Evolutionary conservation across 2,329 filamentous ascomycete genomes (phyloP).

Genomic region (Macroventuria anomochaeta): DNA sequence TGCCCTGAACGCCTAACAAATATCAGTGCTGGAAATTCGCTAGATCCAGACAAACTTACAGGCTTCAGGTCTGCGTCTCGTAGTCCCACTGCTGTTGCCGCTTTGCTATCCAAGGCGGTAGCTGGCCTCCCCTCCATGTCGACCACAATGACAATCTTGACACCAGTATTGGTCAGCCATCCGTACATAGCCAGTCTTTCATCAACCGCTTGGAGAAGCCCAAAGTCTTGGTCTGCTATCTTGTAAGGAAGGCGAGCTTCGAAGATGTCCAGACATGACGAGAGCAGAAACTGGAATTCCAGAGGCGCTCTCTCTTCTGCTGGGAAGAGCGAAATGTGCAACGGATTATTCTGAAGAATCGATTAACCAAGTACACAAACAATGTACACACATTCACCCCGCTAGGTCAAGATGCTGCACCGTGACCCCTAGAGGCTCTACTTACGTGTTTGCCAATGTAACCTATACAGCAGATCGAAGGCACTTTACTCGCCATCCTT

Average conservation of each 20-base stretch:
- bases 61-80: constrained; percentile 87
- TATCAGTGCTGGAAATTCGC: constrained; percentile 8
- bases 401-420: neutral
- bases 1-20: constrained; percentile 76
- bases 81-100: constrained; percentile 66
- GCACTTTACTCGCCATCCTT: constrained; percentile 56
- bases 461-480: constrained; percentile 90
- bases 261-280: constrained; percentile 91
- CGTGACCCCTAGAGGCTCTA: constrained; percentile 10
- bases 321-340: constrained; percentile 90
- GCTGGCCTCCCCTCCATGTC: constrained; percentile 80
- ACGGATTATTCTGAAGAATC: constrained; percentile 80
- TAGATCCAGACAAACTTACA: constrained; percentile 55
- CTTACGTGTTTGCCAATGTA: constrained; percentile 90
- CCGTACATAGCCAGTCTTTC: constrained; percentile 93
- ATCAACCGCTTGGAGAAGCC: constrained; percentile 90
- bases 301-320: constrained; percentile 75
- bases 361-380: neutral
- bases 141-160: constrained; percentile 87
- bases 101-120: constrained; percentile 42
- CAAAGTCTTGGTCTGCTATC: constrained; percentile 80
- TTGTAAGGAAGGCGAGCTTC: constrained; percentile 80
- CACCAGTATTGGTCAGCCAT: constrained; percentile 93
- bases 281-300: constrained; percentile 90
- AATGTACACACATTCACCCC: neutral